Evolutionary conservation across 1,284 basidiomycete genomes (phyloP), one percentile per base, ranked within the genome.

Genomic region (Trametes versicolor): DNA sequence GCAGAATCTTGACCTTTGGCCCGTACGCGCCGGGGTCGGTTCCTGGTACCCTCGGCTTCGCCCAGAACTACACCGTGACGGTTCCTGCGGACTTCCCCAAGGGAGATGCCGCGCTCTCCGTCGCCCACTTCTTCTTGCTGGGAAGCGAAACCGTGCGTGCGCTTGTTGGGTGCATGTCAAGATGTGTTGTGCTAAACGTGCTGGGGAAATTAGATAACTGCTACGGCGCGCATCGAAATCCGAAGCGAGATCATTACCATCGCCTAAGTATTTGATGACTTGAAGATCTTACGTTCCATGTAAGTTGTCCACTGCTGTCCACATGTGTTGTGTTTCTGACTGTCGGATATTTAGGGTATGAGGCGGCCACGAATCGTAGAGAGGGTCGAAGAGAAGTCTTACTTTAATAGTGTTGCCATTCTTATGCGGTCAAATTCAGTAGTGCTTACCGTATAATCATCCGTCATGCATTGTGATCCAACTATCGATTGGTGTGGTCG

Each of bases 1-100:
- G 84, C 0, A 68, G 54, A 4, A 64, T 83, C 51, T 75, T 87
- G n/a, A 86, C 83, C 71, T 74, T 75, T 17, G 85, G 86, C 4
- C 64, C 72, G 0, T 88, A 79, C 71, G 65, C 76, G n/a, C 84
- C 84, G 0, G 53, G 78, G 58, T 73, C 75, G 63, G 74, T 72
- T 19, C 62, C 68, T 9, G 58, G 51, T 9, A 29, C 23, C 15
- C 43, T 23, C 21, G 53, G 29, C 13, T 34, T 52, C 39, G 32
- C 47, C 43, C 61, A 71, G 62, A 72, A 70, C 65, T 69, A 63
- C 62, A 72, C 71, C 0, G 69, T 72, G 10, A 34, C 57, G 4
- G 66, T 72, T 13, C 71, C 71, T 0, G 60, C 39, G 7, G 51
- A 10, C 47, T 66, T 71, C 58, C 21, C 43, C 10, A 21, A 29